These are phyloP conservation scores for Sugiyamaella mastotermitis DNA, from an alignment of 805 yeast genomes.

Conservation along the genomic window DNA sequence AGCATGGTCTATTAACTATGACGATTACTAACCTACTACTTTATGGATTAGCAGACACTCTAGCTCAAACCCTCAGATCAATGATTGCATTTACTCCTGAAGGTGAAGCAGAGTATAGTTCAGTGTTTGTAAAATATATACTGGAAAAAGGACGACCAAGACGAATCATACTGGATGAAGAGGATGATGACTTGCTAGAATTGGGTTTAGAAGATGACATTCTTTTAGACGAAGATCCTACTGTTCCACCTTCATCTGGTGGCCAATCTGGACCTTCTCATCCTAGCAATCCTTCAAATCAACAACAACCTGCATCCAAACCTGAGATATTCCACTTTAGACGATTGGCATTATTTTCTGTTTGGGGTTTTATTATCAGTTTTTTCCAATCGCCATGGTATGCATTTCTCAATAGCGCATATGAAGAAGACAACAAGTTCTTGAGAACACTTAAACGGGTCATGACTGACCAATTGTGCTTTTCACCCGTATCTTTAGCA, in stretches of 20 bases:
- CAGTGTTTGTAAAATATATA: conserved; percentile 22
- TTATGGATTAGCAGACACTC: conserved; percentile 83
- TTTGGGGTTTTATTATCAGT: conserved; percentile 77
- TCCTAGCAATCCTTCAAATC: no score
- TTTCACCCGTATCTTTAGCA: conserved; percentile 73
- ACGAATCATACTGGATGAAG: conserved; percentile 29
- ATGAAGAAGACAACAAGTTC: conserved; percentile 71
- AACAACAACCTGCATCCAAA: conserved; percentile 11
- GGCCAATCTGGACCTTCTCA: neutral
- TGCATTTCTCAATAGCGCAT: conserved; percentile 66
- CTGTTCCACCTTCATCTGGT: conserved; percentile 5
- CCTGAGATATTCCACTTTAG: conserved; percentile 49
- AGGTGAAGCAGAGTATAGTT: conserved; percentile 10
- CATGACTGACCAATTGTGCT: conserved; percentile 81
- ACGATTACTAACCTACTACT: conserved; percentile 73
- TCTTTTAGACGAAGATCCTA: conserved; percentile 1
- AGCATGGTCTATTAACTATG: conserved; percentile 67
- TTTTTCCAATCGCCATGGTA: conserved; percentile 89
- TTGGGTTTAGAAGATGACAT: conserved; percentile 23
- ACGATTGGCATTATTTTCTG: conserved; percentile 70
- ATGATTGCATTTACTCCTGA: conserved; percentile 26
- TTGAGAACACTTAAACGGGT: conserved; percentile 77
- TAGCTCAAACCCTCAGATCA: conserved; percentile 70
- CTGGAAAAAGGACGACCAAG: conserved; percentile 30
- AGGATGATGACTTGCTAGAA: conserved; percentile 32